These are phyloP conservation scores for Crithidia brevicula DNA, from an alignment of 208 protist species.

Conservation along the genomic window DNA sequence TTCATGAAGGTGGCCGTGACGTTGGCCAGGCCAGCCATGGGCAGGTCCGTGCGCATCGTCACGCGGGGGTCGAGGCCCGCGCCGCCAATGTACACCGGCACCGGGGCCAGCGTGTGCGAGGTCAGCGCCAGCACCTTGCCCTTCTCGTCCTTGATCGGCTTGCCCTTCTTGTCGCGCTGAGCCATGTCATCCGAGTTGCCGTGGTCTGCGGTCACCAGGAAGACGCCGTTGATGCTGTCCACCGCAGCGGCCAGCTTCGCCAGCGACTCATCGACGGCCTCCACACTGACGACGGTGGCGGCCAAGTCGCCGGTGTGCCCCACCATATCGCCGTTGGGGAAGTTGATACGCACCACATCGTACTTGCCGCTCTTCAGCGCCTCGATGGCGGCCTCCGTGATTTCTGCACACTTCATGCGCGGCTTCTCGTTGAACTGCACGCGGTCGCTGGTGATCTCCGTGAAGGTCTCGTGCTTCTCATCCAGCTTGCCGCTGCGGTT, in stretches of 20 bases:
- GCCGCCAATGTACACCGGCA: slow-evolving; percentile 93
- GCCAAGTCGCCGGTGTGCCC: slow-evolving; percentile 95
- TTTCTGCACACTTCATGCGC: slow-evolving; percentile 94
- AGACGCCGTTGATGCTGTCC: slow-evolving; percentile 83
- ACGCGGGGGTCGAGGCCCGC: slow-evolving; percentile 79
- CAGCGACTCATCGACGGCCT: slow-evolving; percentile 90
- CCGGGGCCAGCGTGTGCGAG: slow-evolving; percentile 93
- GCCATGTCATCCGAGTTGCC: slow-evolving; percentile 96
- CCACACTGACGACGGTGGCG: slow-evolving; percentile 77
- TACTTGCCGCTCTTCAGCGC: slow-evolving; percentile 92
- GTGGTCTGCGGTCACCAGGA: slow-evolving; percentile 95
- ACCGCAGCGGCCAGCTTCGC: slow-evolving; percentile 84
- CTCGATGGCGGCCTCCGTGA: slow-evolving; percentile 90
- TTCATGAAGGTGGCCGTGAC: slow-evolving; percentile 96
- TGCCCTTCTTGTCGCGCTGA: slow-evolving; percentile 93
- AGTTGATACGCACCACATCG: slow-evolving; percentile 95
- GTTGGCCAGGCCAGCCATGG: slow-evolving; percentile 90
- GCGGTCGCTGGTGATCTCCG: slow-evolving; percentile 90
- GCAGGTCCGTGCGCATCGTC: slow-evolving; percentile 85
- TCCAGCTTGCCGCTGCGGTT: slow-evolving; percentile 94
- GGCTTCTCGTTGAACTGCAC: slow-evolving; percentile 95
- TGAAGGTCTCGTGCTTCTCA: slow-evolving; percentile 90
- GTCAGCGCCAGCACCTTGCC: slow-evolving; percentile 88
- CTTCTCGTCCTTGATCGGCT: slow-evolving; percentile 68
- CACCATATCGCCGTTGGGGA: slow-evolving; percentile 96